phyloP scores from a whole-genome alignment of 106 monocot species.

The Gastrodia elata region DNA sequence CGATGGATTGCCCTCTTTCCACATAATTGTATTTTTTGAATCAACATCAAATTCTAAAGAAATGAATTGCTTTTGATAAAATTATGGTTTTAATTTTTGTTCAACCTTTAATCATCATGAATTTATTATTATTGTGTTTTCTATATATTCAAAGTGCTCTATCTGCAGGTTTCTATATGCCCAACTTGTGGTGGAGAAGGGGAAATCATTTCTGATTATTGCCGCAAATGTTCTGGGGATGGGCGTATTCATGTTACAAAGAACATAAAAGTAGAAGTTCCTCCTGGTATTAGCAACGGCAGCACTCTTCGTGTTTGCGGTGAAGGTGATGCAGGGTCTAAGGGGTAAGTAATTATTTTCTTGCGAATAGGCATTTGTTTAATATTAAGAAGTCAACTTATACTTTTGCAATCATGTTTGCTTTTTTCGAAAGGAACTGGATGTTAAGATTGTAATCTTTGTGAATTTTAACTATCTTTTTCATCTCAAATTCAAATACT shows the following conservation, averaged over 20 bases:
- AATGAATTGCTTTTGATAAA: neutral
- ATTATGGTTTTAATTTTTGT: neutral
- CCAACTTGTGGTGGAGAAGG: constrained; percentile 94
- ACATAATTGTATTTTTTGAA: too few relatives aligned
- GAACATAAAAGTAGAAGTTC: constrained; percentile 92
- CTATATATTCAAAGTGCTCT: neutral
- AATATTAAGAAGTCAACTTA: too few relatives aligned
- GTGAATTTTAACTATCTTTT: too few relatives aligned
- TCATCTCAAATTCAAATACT: too few relatives aligned
- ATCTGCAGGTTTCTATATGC: constrained; percentile 77
- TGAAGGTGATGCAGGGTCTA: constrained; percentile 96
- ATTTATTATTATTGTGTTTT: neutral
- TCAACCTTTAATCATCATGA: neutral
- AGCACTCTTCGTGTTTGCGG: constrained; percentile 99
- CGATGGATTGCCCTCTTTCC: too few relatives aligned
- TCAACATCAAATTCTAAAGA: too few relatives aligned
- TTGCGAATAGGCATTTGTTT: too few relatives aligned
- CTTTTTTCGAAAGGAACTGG: too few relatives aligned
- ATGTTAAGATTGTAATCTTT: too few relatives aligned
- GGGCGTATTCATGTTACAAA: constrained; percentile 76
- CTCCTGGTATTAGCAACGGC: constrained; percentile 94
- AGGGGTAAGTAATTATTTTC: constrained; percentile 47
- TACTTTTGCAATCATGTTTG: too few relatives aligned
- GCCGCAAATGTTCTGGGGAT: constrained; percentile 90
- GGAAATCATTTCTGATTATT: constrained; percentile 94